A percentile compares a stretch with the other conserved stretches of the same genome.
Evolutionary conservation across 1,139 yeast species (phyloP).

Genomic region (Suhomyces terraborum): DNA sequence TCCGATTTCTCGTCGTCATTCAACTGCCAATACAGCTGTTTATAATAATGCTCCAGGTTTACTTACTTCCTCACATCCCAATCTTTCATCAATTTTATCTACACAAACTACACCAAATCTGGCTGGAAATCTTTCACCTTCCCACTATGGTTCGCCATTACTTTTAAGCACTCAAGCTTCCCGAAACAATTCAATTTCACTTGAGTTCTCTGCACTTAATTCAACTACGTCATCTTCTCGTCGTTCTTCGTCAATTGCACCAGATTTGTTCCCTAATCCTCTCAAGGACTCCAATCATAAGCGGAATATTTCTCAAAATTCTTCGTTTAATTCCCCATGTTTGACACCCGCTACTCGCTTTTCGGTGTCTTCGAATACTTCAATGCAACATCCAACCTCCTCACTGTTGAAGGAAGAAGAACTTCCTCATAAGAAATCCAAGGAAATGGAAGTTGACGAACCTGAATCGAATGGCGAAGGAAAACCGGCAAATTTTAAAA

Average conservation of each 20-base stretch:
- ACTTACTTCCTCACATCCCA: slow-evolving; percentile 19
- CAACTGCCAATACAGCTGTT: slow-evolving; percentile 17
- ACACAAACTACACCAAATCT: slow-evolving; percentile 6
- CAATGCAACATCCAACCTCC: slow-evolving; percentile 16
- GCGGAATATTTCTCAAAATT: slow-evolving; percentile 35
- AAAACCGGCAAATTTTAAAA: slow-evolving; percentile 13
- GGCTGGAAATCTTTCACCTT: slow-evolving; percentile 30
- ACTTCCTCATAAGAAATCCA: slow-evolving; percentile 9
- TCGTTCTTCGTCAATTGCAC: slow-evolving; percentile 40
- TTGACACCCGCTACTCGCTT: slow-evolving; percentile 32
- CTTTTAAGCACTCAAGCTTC: slow-evolving; percentile 32
- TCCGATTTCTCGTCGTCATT: slow-evolving; percentile 20
- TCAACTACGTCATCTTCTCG: slow-evolving; percentile 34
- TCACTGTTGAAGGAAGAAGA: slow-evolving; percentile 13
- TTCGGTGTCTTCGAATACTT: slow-evolving; percentile 30
- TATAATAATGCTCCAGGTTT: slow-evolving; percentile 11
- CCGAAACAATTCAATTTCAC: slow-evolving; percentile 41
- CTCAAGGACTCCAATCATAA: slow-evolving; percentile 23
- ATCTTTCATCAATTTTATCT: slow-evolving; percentile 13
- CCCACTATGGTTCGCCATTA: slow-evolving; percentile 36
- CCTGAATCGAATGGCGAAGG: slow-evolving; percentile 3
- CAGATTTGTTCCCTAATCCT: slow-evolving; percentile 47
- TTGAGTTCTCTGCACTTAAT: slow-evolving; percentile 32
- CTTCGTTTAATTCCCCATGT: slow-evolving; percentile 36
- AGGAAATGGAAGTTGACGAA: slow-evolving; percentile 12